Evolutionary conservation across 2,329 filamentous ascomycete species (phyloP), one percentile per base, ranked within the genome.

Genomic region (Xylariaceae sp.): DNA sequence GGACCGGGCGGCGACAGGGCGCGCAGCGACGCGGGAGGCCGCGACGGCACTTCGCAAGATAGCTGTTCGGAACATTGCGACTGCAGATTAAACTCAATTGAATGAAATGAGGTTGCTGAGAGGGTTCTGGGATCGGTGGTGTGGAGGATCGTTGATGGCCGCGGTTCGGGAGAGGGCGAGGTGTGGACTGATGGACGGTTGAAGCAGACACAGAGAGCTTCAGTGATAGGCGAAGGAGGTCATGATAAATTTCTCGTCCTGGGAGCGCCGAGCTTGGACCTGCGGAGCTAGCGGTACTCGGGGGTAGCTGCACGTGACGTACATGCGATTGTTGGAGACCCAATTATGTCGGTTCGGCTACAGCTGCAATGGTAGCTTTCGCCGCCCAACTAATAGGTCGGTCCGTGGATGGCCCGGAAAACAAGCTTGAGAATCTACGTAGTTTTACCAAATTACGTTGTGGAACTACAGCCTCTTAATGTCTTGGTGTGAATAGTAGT

Each of bases 21-120:
- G 81, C 73, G 84, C 81, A 81, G 78, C 75, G 76, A 72, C 66
- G 62, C 77, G 76, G 63, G 77, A 76, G 60, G 77, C 76, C 66
- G 72, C 75, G 72, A 87, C 83, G 74, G 88, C 84, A 70, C 89
- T 88, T 77, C 89, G 89, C 79, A 93, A 81, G 74, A 94, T 77
- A 72, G 89, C 87, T 75, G 89, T 86, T 79, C 93, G 90, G 83
- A 97, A 92, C 93, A 97, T 97, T 63, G 69, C 85, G 52, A n/a
- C 23, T 40, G 44, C 35, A 10, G 26, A 36, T 20, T 11, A 18
- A 6, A n/a, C 40, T 58, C 54, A 50, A 57, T 57, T 54, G 43
- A 52, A 18, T 4, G 20, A 39, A 9, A 7, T 6, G 9, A 1
- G 5, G 32, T 16, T 21, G 32, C 23, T 16, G 8, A 32, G 21